phyloP scores from a whole-genome alignment of 2,329 filamentous ascomycete genomes.

The Pyrenophora teres region DNA sequence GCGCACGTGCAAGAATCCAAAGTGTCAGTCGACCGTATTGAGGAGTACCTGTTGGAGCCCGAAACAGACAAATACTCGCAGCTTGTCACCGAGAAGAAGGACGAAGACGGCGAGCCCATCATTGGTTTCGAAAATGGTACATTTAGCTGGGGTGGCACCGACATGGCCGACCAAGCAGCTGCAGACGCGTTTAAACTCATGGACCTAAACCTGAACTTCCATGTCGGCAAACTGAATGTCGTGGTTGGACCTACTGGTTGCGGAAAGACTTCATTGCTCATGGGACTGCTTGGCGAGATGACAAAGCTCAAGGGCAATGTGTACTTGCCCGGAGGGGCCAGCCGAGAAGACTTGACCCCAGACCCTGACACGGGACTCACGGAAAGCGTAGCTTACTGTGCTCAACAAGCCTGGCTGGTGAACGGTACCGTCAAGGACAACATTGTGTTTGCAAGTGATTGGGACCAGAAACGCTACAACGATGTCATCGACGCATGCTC shows the following conservation, averaged over 20 bases:
- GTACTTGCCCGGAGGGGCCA: slow-evolving; percentile 81
- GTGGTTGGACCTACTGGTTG: slow-evolving; percentile 92
- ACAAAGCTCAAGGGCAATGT: slow-evolving; percentile 79
- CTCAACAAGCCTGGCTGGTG: slow-evolving; percentile 94
- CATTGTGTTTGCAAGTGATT: slow-evolving; percentile 84
- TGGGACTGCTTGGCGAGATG: slow-evolving; percentile 98
- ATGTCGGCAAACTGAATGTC: slow-evolving; percentile 85
- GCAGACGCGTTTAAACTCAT: slow-evolving; percentile 75
- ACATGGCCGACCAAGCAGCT: slow-evolving; percentile 59
- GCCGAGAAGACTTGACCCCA: slow-evolving; percentile 80
- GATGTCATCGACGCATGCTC: slow-evolving; percentile 90
- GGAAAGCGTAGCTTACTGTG: slow-evolving; percentile 93
- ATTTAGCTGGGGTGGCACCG: slow-evolving; percentile 80
- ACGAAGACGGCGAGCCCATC: slow-evolving; percentile 69
- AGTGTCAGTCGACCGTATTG: slow-evolving; percentile 94
- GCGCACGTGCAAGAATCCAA: slow-evolving; percentile 97
- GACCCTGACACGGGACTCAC: slow-evolving; percentile 85
- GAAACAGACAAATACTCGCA: slow-evolving; percentile 96
- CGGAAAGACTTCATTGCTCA: slow-evolving; percentile 92
- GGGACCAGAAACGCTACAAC: slow-evolving; percentile 80
- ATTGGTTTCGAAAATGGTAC: slow-evolving; percentile 87
- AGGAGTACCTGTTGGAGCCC: slow-evolving; percentile 89
- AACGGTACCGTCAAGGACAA: slow-evolving; percentile 96
- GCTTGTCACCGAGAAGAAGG: slow-evolving; percentile 70
- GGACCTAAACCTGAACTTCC: slow-evolving; percentile 81